These are phyloP conservation scores for Coemansia sp. DNA, from an alignment of 192 early-diverging fungal species.

Conservation along the genomic window DNA sequence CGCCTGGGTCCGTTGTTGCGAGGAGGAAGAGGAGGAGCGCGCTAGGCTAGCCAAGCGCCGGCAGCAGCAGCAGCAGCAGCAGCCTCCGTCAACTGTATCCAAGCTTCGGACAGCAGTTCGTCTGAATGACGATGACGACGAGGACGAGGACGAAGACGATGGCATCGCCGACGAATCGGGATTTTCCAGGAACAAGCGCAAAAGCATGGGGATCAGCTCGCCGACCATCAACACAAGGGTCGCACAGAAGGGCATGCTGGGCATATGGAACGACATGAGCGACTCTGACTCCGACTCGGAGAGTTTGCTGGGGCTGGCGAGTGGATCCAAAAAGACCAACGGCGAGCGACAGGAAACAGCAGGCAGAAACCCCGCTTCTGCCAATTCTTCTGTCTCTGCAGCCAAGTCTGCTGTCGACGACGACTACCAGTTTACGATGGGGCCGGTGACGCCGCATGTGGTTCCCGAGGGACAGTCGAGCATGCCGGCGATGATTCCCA, in stretches of 20 bases:
- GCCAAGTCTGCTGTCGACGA: conserved; percentile 17
- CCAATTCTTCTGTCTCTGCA: background rate
- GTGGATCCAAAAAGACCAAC: background rate
- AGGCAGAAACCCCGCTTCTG: background rate
- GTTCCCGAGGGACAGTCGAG: conserved; percentile 16
- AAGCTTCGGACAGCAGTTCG: background rate
- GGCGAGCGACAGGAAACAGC: conserved; percentile 1
- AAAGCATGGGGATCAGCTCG: conserved; percentile 21
- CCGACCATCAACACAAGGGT: conserved; percentile 46
- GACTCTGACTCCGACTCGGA: conserved; percentile 33
- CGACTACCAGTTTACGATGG: conserved; percentile 55
- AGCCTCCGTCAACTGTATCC: background rate
- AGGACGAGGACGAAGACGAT: conserved; percentile 13
- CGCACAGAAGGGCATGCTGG: conserved; percentile 47
- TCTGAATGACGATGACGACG: conserved; percentile 8
- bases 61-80: background rate
- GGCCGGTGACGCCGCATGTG: conserved; percentile 42
- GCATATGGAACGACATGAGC: conserved; percentile 35
- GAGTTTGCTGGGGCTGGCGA: conserved; percentile 10
- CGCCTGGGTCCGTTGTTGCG: conserved; percentile 4
- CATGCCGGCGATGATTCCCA: conserved; percentile 21
- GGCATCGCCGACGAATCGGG: conserved; percentile 23
- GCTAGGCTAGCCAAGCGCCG: background rate
- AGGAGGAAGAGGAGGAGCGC: background rate
- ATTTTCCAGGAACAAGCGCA: conserved; percentile 7